These are phyloP conservation scores for Myxozyma monticola DNA, from an alignment of 805 yeast genomes.

Conservation along the genomic window DNA sequence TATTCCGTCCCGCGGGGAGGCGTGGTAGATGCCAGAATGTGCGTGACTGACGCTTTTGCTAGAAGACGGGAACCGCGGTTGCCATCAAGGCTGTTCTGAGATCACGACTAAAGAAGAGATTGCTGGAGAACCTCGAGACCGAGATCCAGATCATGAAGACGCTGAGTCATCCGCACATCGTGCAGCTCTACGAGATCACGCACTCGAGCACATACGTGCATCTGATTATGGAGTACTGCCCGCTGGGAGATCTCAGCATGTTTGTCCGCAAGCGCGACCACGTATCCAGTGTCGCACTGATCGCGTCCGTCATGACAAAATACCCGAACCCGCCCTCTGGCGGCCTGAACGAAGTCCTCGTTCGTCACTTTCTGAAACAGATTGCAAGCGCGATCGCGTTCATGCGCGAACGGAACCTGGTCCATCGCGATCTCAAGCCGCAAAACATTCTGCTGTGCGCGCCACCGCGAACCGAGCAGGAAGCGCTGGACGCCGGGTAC, in stretches of 20 bases:
- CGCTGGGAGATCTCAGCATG: constrained; percentile 89
- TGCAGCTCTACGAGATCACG: constrained; percentile 77
- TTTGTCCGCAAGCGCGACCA: constrained; percentile 77
- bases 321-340: constrained; percentile 80
- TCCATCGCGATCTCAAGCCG: constrained; percentile 94
- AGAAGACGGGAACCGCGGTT: constrained; percentile 52
- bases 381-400: constrained; percentile 81
- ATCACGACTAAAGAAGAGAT: constrained; percentile 78
- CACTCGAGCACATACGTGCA: constrained; percentile 76
- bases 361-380: constrained; percentile 83
- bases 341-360: constrained; percentile 78
- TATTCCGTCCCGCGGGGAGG: neutral
- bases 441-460: constrained; percentile 81
- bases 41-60: neutral
- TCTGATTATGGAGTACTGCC: constrained; percentile 93
- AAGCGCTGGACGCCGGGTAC: constrained; percentile 57
- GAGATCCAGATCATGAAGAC: constrained; percentile 88
- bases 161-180: constrained; percentile 90
- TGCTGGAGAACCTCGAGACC: constrained; percentile 85
- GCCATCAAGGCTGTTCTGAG: constrained; percentile 89
- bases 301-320: constrained; percentile 69
- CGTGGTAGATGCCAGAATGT: neutral
- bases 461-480: constrained; percentile 65
- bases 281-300: constrained; percentile 73
- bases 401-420: constrained; percentile 76